A percentile compares a stretch with the other conserved stretches of the same genome.
Conservation (phyloP, 768 basidiomycete species). For the Kwoniella botswanensis region DNA sequence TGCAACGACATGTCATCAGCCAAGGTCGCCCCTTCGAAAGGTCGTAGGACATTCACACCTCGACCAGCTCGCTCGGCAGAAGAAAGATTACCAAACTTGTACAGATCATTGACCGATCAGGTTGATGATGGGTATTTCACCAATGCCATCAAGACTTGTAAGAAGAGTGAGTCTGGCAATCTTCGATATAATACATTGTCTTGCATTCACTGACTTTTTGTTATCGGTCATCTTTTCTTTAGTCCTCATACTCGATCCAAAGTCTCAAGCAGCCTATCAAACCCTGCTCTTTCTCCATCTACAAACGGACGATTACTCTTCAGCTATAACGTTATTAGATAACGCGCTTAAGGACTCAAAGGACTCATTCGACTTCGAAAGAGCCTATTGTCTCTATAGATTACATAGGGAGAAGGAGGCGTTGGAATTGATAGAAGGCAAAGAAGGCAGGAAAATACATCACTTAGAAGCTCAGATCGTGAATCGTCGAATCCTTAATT, state of each 20-base stretch:
- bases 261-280: constrained; percentile 68
- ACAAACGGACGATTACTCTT: constrained; percentile 79
- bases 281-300: constrained; percentile 86
- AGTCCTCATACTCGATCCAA: constrained; percentile 75
- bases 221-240: background rate
- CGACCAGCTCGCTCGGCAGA: constrained; percentile 45
- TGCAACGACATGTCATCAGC: constrained; percentile 6
- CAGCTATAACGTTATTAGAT: constrained; percentile 70
- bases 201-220: too few relatives aligned
- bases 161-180: constrained; percentile 71
- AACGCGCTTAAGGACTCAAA: constrained; percentile 31
- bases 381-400: constrained; percentile 82
- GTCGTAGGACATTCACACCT: constrained; percentile 31
- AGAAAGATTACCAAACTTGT: constrained; percentile 50
- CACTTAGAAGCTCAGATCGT: constrained; percentile 91
- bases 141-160: constrained; percentile 88
- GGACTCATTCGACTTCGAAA: constrained; percentile 65
- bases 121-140: constrained; percentile 85
- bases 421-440: constrained; percentile 59
- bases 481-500: constrained; percentile 50
- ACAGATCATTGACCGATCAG: constrained; percentile 72
- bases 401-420: constrained; percentile 78
- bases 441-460: constrained; percentile 65
- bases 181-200: background rate
- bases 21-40: background rate